phyloP scores from a whole-genome alignment of 2,329 filamentous ascomycete species.

The Colletotrichum liriopes region DNA sequence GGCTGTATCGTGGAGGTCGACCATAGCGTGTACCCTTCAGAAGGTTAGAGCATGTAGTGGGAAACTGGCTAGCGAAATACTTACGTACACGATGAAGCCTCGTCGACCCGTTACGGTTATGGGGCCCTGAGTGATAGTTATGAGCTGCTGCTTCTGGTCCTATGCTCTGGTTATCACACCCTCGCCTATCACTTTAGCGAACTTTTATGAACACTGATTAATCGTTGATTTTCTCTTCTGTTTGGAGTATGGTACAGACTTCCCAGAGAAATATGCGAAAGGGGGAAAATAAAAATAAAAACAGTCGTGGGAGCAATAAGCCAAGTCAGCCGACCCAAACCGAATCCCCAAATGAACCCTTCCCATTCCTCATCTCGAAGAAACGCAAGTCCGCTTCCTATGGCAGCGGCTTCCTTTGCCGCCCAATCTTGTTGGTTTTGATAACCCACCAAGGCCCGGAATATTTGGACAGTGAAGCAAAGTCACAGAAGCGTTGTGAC shows the following conservation, averaged over 20 bases:
- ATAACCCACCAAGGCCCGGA: not conserved
- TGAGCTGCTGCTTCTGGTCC: not conserved
- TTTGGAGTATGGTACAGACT: slow-evolving; percentile 10
- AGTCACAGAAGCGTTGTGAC: not conserved
- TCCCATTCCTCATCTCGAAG: not conserved
- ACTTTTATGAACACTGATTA: not conserved
- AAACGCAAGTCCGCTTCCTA: not conserved
- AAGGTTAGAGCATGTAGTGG: not conserved
- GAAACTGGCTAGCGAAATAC: not conserved
- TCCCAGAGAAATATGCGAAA: not conserved
- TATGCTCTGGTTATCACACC: not conserved
- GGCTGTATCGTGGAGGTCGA: not conserved
- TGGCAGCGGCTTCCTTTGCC: slow-evolving; percentile 7
- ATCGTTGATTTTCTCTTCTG: not conserved
- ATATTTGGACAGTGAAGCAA: not conserved
- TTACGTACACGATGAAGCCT: not conserved
- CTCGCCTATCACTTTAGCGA: not conserved
- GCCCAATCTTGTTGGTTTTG: slow-evolving; percentile 5
- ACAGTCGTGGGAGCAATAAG: slow-evolving; percentile 7
- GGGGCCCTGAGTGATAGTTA: not conserved
- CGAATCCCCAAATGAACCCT: not conserved
- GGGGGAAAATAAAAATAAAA: not conserved
- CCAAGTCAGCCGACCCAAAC: slow-evolving; percentile 18
- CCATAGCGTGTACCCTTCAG: not conserved
- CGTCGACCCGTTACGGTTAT: not conserved